Base-by-base conservation (phyloP, 1,139 yeast species). In the Sugiyamaella pinicola region DNA sequence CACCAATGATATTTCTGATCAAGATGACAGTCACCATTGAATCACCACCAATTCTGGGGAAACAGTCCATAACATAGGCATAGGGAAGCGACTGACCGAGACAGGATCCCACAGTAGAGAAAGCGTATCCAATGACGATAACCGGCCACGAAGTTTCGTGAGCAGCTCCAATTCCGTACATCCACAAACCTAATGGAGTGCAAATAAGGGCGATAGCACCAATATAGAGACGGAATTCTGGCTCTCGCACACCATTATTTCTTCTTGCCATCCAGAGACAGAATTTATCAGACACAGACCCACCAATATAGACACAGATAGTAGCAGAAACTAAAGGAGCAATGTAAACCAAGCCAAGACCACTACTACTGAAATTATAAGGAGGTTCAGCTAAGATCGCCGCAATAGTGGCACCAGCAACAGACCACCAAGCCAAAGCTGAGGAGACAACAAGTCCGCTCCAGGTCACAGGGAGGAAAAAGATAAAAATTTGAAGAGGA, bases 151-250 rank as follows among this genome's bases (percentile, higher is more conserved):
- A 76, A 55, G 79, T 69, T 34, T 74, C 73, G 52, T 79, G 81
- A 9, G 84, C 86, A 7, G 83, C 75, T 18, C 95, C 95, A 37
- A 85, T 83, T 40, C 95, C 95, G 72, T 86, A 87, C 76, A 87
- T 75, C 60, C 87, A 74, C 53, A 86, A 69, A 5, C 95, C 95
- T 6, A 78, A 71, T 1, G 95, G 90, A 2, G 88, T 82, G 26
- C 85, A 73, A 51, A 86, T 67, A 51, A 84, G 79, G 5, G 89
- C 81, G 17, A 82, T 74, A 53, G 82, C 72, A 31, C 85, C 72
- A 56, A 85, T 81, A 78, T 85, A 85, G 42, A 87, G 74, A 64
- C 95, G 76, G 69, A 76, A 83, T 67, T 87, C 95, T 1, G 95
- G 89, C 67, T 87, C 95, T 58, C 78, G 76, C 35, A 84, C 69